Evolutionary conservation across 2,329 filamentous ascomycete species (phyloP), one percentile per base, ranked within the genome.

Genomic region (Trichoderma koningii): DNA sequence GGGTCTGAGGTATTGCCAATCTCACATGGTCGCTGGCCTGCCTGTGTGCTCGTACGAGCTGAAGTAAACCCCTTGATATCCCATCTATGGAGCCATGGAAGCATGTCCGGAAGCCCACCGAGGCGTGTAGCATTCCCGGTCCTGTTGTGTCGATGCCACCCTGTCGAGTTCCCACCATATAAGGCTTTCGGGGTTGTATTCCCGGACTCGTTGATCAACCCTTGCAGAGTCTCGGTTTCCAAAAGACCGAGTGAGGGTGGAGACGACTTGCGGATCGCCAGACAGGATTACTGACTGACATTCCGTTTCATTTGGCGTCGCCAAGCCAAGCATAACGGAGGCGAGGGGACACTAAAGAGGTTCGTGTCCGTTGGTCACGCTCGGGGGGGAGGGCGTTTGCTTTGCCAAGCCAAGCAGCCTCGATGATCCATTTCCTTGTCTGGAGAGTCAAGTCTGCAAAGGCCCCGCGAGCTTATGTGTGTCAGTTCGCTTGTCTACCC

Each of bases 161-260:
- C 34, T 23, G 30, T 45, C 30, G 15, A 53, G 59, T 26, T 28
- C 42, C 38, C 52, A 21, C 42, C 38, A 9, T 30, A 21, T 42
- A 30, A 34, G 34, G 23, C 48, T 55, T 55, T 63, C 60, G 60
- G 60, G 38, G 19, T 53, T 15, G 7, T n/a, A 47, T 53, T 55
- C 45, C 60, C 50, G 60, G 60, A 5, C 19, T 42, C 26, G 30
- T 42, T 44, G 34, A 44, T n/a, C 47, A 44, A 15, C 7, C 21
- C 50, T 42, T 55, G 60, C 26, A 21, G 60, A 14, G 45, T 23
- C 41, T 63, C 50, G 60, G 60, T 38, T 38, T 63, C 21, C 34
- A 17, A 42, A 47, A 47, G n/a, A 34, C 60, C 60, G 60, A 63
- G 26, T 55, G 60, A 47, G 60, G 50, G 60, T 55, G 60, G 60